Percentiles rank a stretch among this genome's conserved stretches.
phyloP scores from a whole-genome alignment of 2,329 filamentous ascomycete genomes.

The Sclerotinia nivalis region DNA sequence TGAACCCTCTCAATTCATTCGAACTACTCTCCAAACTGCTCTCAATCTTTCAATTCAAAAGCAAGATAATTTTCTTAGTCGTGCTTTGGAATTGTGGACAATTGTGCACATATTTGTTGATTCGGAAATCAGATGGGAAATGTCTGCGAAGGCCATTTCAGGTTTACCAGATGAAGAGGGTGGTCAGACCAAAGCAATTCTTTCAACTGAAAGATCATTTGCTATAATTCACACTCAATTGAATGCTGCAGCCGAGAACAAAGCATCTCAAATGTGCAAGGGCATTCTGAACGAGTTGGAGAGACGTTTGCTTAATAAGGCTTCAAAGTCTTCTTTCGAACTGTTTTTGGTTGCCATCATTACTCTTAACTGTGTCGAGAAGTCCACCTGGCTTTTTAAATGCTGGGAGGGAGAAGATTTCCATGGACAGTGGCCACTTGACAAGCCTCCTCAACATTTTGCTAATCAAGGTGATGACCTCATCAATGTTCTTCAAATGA shows the following conservation, averaged over 20 bases:
- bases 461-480: slow-evolving; percentile 60
- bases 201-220: slow-evolving; percentile 43
- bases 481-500: slow-evolving; percentile 60
- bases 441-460: slow-evolving; percentile 56
- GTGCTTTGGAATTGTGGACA: slow-evolving; percentile 64
- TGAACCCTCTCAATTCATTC: slow-evolving; percentile 62
- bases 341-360: slow-evolving; percentile 63
- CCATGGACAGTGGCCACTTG: slow-evolving; percentile 57
- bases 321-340: slow-evolving; percentile 53
- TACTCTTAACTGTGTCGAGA: slow-evolving; percentile 66
- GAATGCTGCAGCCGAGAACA: slow-evolving; percentile 64
- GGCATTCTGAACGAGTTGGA: slow-evolving; percentile 61
- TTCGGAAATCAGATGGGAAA: slow-evolving; percentile 60
- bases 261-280: slow-evolving; percentile 60
- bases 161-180: slow-evolving; percentile 27
- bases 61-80: slow-evolving; percentile 55
- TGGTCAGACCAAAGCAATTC: slow-evolving; percentile 32
- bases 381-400: slow-evolving; percentile 68
- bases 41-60: slow-evolving; percentile 49
- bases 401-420: slow-evolving; percentile 64
- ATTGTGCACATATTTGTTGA: slow-evolving; percentile 63
- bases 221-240: slow-evolving; percentile 64
- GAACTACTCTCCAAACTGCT: slow-evolving; percentile 56
- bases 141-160: slow-evolving; percentile 31
- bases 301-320: slow-evolving; percentile 59